phyloP scores from a whole-genome alignment of 1,139 yeast genomes.

The Groenewaldozyma sp. region DNA sequence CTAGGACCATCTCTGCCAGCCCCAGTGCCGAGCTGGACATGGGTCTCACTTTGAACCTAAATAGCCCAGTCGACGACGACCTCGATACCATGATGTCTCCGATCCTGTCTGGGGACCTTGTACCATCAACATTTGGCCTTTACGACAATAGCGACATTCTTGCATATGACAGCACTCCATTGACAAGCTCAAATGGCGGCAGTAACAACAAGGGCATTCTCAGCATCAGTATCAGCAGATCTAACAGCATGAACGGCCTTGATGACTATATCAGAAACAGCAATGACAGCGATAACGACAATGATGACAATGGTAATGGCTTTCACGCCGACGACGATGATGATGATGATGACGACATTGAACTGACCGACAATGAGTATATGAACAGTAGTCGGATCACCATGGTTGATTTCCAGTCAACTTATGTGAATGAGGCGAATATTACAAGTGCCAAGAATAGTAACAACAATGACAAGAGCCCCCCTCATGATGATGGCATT shows the following conservation, averaged over 20 bases:
- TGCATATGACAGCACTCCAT: background rate
- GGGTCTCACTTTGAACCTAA: background rate
- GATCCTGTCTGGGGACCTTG: background rate
- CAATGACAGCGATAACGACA: slow-evolving; percentile 1
- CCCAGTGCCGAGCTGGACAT: background rate
- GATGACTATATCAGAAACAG: too few relatives aligned
- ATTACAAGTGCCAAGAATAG: too few relatives aligned
- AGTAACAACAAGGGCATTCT: background rate
- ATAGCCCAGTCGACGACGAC: background rate
- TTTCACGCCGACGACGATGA: slow-evolving; percentile 5
- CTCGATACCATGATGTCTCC: background rate
- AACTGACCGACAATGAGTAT: too few relatives aligned
- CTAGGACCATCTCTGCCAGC: too few relatives aligned
- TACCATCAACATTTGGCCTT: background rate
- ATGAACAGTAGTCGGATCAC: too few relatives aligned
- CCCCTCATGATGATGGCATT: slow-evolving; percentile 5
- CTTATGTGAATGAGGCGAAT: too few relatives aligned
- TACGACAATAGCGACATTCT: background rate
- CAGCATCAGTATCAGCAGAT: background rate
- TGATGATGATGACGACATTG: too few relatives aligned
- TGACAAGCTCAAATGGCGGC: background rate
- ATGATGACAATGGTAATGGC: slow-evolving; percentile 5
- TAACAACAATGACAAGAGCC: slow-evolving; percentile 3
- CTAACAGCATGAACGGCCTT: background rate
- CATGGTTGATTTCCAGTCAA: too few relatives aligned